Conservation (phyloP, 768 basidiomycete genomes). For the Stropharia rugosoannulata region DNA sequence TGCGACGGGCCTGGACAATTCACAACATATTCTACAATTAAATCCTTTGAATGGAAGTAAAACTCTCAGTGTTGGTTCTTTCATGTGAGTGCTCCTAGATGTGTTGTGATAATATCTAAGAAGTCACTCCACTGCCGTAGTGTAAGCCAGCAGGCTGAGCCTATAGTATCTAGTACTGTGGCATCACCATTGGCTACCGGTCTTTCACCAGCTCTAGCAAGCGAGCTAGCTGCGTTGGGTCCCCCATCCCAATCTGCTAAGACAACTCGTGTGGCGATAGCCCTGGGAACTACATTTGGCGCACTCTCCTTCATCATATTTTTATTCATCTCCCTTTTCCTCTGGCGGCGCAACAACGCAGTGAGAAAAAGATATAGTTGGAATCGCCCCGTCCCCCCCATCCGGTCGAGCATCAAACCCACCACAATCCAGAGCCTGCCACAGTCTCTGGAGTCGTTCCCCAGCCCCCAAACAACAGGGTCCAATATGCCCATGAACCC, state of each 20-base stretch:
- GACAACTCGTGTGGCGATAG: slow-evolving; percentile 10
- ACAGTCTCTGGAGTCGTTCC: background rate
- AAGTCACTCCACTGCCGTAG: background rate
- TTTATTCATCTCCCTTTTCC: slow-evolving; percentile 8
- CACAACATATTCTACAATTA: slow-evolving; percentile 17
- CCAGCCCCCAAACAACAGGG: background rate
- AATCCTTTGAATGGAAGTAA: slow-evolving; percentile 14
- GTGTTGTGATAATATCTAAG: background rate
- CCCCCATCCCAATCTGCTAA: slow-evolving; percentile 1
- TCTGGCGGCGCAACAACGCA: slow-evolving; percentile 2
- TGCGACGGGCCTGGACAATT: slow-evolving; percentile 13
- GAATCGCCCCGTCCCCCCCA: slow-evolving; percentile 6
- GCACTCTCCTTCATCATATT: slow-evolving; percentile 12
- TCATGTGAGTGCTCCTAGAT: slow-evolving; percentile 13
- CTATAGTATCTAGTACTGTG: background rate
- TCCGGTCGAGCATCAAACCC: background rate
- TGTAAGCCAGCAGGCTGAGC: slow-evolving; percentile 10
- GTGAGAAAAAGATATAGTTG: slow-evolving; percentile 8
- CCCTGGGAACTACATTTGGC: slow-evolving; percentile 14
- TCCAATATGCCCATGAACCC: slow-evolving; percentile 7
- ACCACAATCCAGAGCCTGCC: background rate
- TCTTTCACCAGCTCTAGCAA: background rate
- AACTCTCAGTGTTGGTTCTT: slow-evolving; percentile 20
- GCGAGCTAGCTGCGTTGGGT: background rate
- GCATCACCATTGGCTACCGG: background rate